Percentiles rank a stretch among this genome's conserved stretches.
Evolutionary conservation across 306 rosid species (phyloP).

Genomic region (Crataegus laevigata): DNA sequence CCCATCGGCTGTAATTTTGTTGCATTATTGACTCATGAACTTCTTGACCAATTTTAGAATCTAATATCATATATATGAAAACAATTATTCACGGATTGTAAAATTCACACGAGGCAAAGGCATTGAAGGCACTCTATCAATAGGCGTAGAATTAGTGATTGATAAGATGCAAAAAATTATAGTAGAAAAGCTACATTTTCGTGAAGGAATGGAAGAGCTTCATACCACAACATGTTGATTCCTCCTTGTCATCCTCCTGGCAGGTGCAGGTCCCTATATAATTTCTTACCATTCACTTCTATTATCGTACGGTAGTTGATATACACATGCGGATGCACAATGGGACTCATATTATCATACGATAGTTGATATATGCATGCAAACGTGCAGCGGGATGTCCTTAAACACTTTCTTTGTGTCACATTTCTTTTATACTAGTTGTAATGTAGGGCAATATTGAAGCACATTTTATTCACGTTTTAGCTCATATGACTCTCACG

Average conservation of each 20-base stretch:
- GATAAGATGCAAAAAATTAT: not conserved
- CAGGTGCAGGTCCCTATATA: not conserved
- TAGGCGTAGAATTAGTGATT: not conserved
- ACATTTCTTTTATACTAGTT: too few relatives aligned
- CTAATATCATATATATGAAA: not conserved
- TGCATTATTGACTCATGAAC: not conserved
- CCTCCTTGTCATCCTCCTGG: not conserved
- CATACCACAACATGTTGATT: not conserved
- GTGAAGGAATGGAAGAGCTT: not conserved
- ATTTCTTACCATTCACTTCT: not conserved
- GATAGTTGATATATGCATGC: not conserved
- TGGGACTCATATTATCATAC: too few relatives aligned
- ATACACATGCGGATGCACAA: not conserved
- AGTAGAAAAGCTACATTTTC: not conserved
- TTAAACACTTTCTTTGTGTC: too few relatives aligned
- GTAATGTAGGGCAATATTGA: too few relatives aligned
- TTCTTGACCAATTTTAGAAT: not conserved
- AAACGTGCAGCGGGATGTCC: not conserved
- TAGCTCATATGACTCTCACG: too few relatives aligned
- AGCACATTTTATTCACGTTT: not conserved
- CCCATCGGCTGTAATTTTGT: not conserved
- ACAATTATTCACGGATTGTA: not conserved
- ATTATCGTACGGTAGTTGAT: not conserved
- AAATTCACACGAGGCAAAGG: not conserved
- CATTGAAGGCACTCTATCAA: not conserved